phyloP scores from a whole-genome alignment of 352 stramenopile species.

The Globisporangium acanthophoron region DNA sequence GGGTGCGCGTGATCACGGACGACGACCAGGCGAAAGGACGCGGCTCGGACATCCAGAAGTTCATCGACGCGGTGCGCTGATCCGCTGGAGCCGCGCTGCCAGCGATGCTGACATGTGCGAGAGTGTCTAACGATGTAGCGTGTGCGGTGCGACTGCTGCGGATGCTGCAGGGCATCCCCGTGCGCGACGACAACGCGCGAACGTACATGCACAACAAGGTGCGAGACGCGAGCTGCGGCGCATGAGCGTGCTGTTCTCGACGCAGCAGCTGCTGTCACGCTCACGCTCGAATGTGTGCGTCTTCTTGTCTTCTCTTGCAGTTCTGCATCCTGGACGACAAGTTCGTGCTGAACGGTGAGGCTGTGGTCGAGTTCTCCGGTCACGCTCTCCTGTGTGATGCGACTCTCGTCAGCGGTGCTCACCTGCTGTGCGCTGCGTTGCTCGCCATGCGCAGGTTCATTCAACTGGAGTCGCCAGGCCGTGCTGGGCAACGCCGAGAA shows the following conservation, averaged over 20 bases:
- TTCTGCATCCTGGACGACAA: conserved; percentile 67
- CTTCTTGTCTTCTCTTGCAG: conserved; percentile 12
- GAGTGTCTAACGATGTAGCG: background rate
- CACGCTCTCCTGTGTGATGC: too few species aligned
- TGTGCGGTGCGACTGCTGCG: background rate
- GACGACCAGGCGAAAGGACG: conserved; percentile 49
- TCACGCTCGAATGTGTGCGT: background rate
- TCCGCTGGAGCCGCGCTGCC: background rate
- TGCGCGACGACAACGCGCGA: conserved; percentile 46
- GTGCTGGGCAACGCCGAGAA: conserved; percentile 63
- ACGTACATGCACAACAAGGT: conserved; percentile 80
- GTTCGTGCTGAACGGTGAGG: conserved; percentile 50
- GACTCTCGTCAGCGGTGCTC: background rate
- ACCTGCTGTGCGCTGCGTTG: background rate
- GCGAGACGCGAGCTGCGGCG: background rate
- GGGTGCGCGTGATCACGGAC: conserved; percentile 61
- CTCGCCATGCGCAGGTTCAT: conserved; percentile 26
- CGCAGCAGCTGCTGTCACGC: background rate
- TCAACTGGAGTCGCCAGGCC: conserved; percentile 73
- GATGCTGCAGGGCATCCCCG: conserved; percentile 40
- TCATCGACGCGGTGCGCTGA: conserved; percentile 48
- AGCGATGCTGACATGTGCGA: background rate
- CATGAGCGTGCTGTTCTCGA: too few species aligned
- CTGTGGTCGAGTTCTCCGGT: too few species aligned
- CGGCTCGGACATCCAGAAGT: conserved; percentile 70